These are phyloP conservation scores for Wickerhamiella siamensis DNA, from an alignment of 805 yeast species.

Conservation along the genomic window DNA sequence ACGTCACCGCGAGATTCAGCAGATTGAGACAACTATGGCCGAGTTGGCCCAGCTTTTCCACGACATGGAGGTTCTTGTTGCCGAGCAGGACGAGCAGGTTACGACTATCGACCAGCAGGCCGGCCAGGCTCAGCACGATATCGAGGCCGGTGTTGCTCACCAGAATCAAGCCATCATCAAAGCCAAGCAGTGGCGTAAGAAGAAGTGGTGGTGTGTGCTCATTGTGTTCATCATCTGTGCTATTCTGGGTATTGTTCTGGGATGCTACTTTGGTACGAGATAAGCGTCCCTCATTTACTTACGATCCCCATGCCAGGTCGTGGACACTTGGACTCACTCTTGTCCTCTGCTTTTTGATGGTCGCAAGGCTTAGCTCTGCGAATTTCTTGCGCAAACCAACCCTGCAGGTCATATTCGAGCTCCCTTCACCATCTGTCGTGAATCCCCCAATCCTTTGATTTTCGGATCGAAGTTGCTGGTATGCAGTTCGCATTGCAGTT, in stretches of 20 bases:
- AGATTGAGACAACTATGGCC: slow-evolving; percentile 88
- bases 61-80: slow-evolving; percentile 92
- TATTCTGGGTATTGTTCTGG: slow-evolving; percentile 15
- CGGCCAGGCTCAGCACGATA: slow-evolving; percentile 70
- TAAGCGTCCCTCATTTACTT: background rate
- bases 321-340: too few species aligned
- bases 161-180: slow-evolving; percentile 76
- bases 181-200: slow-evolving; percentile 82
- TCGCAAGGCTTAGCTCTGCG: too few species aligned
- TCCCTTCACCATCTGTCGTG: too few species aligned
- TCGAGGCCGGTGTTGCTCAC: slow-evolving; percentile 90
- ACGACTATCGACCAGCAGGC: slow-evolving; percentile 73
- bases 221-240: slow-evolving; percentile 18
- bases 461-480: too few species aligned
- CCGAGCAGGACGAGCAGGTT: slow-evolving; percentile 84
- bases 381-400: too few species aligned
- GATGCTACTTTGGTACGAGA: slow-evolving; percentile 13
- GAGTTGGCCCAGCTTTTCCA: slow-evolving; percentile 88
- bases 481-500: too few species aligned
- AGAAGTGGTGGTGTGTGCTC: slow-evolving; percentile 61
- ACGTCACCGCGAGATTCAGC: slow-evolving; percentile 87
- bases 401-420: too few species aligned
- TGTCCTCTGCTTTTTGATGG: too few species aligned
- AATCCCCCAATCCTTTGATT: too few species aligned
- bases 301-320: too few species aligned